Conservation (phyloP, 2,329 filamentous ascomycete species). For the Xylariales sp. region DNA sequence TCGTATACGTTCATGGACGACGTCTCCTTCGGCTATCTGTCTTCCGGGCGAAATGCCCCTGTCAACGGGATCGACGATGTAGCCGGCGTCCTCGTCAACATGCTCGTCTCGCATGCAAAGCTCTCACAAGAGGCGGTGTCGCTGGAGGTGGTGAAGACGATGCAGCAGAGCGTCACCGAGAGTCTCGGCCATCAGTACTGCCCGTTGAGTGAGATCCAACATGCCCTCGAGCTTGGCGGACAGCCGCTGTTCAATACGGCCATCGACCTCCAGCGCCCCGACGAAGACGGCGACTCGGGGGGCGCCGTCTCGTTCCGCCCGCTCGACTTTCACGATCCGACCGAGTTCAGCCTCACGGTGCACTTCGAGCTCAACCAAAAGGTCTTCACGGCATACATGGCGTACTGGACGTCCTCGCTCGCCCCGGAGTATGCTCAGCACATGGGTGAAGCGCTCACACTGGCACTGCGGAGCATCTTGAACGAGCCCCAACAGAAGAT, state of each 20-base stretch:
- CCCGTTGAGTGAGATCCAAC: constrained; percentile 6
- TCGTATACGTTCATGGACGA: constrained; percentile 1
- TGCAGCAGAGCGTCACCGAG: constrained; percentile 3
- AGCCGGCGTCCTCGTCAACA: constrained; percentile 3
- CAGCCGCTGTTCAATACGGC: constrained; percentile 10
- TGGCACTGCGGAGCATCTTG: constrained; percentile 4
- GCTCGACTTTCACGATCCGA: constrained; percentile 8
- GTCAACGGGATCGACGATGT: constrained; percentile 4
- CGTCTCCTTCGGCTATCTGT: constrained; percentile 5
- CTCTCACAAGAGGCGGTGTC: background rate
- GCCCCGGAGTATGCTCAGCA: constrained; percentile 4
- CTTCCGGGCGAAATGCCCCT: constrained; percentile 3
- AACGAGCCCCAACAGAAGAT: constrained; percentile 5
- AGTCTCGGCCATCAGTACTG: constrained; percentile 5
- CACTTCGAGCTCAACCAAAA: constrained; percentile 8
- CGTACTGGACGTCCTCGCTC: constrained; percentile 6
- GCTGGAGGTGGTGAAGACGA: background rate
- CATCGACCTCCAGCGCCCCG: constrained; percentile 8
- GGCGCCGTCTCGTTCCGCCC: background rate
- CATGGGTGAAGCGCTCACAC: constrained; percentile 6
- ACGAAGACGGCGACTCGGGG: background rate
- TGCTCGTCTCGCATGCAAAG: constrained; percentile 7
- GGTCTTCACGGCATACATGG: constrained; percentile 6
- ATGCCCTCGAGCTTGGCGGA: constrained; percentile 9
- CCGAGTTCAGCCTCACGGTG: constrained; percentile 9